Base-by-base conservation (phyloP, 768 basidiomycete species). In the Suillus placidus region DNA sequence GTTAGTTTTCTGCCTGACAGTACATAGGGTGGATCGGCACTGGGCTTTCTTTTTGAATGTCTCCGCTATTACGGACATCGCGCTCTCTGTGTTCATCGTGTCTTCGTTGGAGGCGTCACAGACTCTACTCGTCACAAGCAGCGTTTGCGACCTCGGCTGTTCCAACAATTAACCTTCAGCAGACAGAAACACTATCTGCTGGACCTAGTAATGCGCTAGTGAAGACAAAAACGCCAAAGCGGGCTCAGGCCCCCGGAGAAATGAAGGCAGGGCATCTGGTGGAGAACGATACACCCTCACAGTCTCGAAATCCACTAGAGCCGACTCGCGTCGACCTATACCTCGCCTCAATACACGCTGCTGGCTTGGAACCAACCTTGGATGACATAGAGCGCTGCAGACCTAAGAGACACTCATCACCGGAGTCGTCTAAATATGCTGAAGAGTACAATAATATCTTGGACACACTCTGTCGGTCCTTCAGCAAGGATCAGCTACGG, bases 341-440 rank as follows among this genome's bases (percentile, higher is more conserved):
- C 71, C 83, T 93, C 18, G 78, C 85, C n/a, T 78, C 82, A 35
- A 79, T 90, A 52, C 79, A 80, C 51, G 77, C 79, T 26, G 77
- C 80, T 37, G 81, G 82, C 32, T 71, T 80, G 35, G 76, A 82
- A 34, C 81, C 90, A 8, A 84, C 84, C 3, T 76, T 91, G 34
- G 80, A 77, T 47, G 92, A 93, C 65, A 74, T 92, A 51, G 89
- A 91, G 71, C 82, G 80, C 16, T 84, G 80, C 67, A 84, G 81
- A 61, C 87, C 89, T 6, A 56, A 61, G 16, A 65, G 66, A 2
- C 80, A 81, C 61, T 75, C 85, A 13, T 68, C 72, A 6, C 78
- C 84, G 5, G 78, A 80, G 26, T 79, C 83, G 1, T 71, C 74
- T 1, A 69, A 79, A 61, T 93, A 91, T 71, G 81, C 83, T 64